phyloP scores from a whole-genome alignment of 2,329 filamentous ascomycete species.

The Tolypocladium inflatum region DNA sequence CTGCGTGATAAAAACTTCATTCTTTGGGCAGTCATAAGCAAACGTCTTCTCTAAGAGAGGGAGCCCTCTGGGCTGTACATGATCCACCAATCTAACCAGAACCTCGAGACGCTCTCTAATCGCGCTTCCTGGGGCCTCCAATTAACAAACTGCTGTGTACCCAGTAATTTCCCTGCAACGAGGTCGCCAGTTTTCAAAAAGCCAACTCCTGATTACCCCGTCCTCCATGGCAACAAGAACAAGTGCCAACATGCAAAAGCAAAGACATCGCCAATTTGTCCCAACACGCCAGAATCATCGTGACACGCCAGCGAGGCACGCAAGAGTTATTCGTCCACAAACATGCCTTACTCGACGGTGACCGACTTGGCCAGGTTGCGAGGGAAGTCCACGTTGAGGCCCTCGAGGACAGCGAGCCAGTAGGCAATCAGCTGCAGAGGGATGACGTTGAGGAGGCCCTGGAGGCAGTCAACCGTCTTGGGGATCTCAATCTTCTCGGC shows the following conservation, averaged over 20 bases:
- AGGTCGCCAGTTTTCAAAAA: conserved; percentile 9
- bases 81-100: not conserved
- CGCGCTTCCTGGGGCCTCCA: not conserved
- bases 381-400: conserved; percentile 96
- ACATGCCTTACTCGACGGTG: conserved; percentile 76
- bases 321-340: not conserved
- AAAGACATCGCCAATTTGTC: not conserved
- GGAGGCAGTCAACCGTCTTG: conserved; percentile 86
- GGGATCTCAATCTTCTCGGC: conserved; percentile 98
- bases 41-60: not conserved
- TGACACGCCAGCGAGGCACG: conserved; percentile 5
- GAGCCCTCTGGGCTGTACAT: not conserved
- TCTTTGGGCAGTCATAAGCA: not conserved
- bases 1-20: not conserved
- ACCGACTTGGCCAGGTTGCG: conserved; percentile 98
- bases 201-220: conserved; percentile 10
- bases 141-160: conserved; percentile 6
- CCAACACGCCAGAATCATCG: conserved; percentile 1
- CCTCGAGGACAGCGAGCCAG: conserved; percentile 95
- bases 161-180: conserved; percentile 1
- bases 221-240: conserved; percentile 4
- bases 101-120: not conserved
- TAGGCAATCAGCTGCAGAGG: conserved; percentile 97
- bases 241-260: not conserved
- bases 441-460: conserved; percentile 96